Conservation (phyloP, 345 rosid genomes). For the Mangifera indica region DNA sequence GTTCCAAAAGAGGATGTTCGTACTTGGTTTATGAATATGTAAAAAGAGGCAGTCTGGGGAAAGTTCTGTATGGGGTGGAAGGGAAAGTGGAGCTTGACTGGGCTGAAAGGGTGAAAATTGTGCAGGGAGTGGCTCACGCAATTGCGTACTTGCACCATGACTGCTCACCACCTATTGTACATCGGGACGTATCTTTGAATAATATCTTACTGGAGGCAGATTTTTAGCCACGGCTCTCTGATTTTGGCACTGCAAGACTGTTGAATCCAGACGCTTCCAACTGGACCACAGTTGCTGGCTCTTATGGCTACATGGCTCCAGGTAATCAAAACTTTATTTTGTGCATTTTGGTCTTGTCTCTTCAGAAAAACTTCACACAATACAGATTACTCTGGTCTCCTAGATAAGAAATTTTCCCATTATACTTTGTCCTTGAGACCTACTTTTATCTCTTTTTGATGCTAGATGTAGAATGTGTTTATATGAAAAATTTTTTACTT, state of each 20-base stretch:
- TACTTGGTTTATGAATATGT: conserved; percentile 62
- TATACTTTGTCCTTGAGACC: neutral
- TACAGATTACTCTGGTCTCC: neutral
- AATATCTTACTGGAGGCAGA: conserved; percentile 56
- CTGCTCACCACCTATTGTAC: conserved; percentile 61
- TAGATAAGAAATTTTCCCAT: neutral
- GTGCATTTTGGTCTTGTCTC: neutral
- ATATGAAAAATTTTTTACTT: neutral
- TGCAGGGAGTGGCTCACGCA: conserved; percentile 67
- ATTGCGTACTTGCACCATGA: conserved; percentile 68
- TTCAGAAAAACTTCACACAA: neutral
- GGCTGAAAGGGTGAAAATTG: conserved; percentile 45
- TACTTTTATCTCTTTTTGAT: neutral
- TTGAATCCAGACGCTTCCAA: conserved; percentile 45
- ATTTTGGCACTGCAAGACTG: conserved; percentile 68
- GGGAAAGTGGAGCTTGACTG: conserved; percentile 41
- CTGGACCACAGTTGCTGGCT: conserved; percentile 65
- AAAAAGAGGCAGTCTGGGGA: conserved; percentile 53
- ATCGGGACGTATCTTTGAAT: conserved; percentile 57
- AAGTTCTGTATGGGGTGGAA: conserved; percentile 42
- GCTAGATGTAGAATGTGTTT: too few species aligned
- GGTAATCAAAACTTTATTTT: conserved; percentile 35
- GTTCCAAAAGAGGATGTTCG: conserved; percentile 42
- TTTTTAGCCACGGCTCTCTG: conserved; percentile 54
- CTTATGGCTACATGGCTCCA: conserved; percentile 80